phyloP scores from a whole-genome alignment of 1,284 basidiomycete species.

The Melampsora americana region DNA sequence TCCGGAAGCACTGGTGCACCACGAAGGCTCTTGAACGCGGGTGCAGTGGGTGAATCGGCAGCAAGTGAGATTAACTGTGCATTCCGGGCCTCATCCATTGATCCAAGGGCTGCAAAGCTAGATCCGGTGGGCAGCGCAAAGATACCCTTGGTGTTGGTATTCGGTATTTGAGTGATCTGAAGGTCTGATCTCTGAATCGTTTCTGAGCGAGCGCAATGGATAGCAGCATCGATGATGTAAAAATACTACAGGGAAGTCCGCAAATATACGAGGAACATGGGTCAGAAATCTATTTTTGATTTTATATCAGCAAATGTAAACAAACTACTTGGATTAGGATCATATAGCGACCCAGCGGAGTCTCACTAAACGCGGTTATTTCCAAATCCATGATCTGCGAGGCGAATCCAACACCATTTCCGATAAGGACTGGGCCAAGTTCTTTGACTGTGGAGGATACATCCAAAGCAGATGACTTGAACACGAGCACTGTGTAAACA shows the following conservation, averaged over 20 bases:
- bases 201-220: slow-evolving; percentile 7
- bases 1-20: not conserved
- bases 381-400: not conserved
- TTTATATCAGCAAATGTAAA: not conserved
- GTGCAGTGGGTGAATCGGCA: not conserved
- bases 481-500: not conserved
- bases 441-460: not conserved
- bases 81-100: not conserved
- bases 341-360: not conserved
- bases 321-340: not conserved
- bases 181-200: not conserved
- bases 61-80: not conserved
- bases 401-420: not conserved
- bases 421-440: not conserved
- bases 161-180: not conserved
- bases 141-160: not conserved
- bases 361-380: not conserved
- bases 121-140: not conserved
- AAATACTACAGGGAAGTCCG: not conserved
- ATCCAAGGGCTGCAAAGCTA: not conserved
- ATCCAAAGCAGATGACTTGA: not conserved
- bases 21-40: not conserved
- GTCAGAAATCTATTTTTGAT: not conserved
- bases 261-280: not conserved
- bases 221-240: slow-evolving; percentile 8